Evolutionary conservation across 495 filamentous ascomycete genomes (phyloP).

Genomic region (Aspergillus saccharolyticus): DNA sequence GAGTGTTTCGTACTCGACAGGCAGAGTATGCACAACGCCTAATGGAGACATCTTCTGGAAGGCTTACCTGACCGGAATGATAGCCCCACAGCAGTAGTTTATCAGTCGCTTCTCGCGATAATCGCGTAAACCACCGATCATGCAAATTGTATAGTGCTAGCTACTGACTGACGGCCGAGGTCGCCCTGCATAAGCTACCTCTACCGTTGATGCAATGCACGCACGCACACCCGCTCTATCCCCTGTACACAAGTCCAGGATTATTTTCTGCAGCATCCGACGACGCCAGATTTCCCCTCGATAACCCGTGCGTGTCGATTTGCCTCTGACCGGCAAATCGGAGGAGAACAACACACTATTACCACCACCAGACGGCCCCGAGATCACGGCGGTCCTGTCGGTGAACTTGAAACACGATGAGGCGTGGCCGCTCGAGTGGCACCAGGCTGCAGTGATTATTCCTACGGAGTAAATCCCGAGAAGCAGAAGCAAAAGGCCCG

Average conservation of each 20-base stretch:
- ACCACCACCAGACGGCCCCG: background rate
- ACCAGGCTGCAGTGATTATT: too few species aligned
- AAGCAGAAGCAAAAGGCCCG: too few species aligned
- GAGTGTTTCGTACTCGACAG: too few species aligned
- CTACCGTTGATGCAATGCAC: slow-evolving; percentile 9
- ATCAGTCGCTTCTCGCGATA: slow-evolving; percentile 7
- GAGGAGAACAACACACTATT: slow-evolving; percentile 8
- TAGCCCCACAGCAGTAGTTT: background rate
- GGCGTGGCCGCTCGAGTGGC: too few species aligned
- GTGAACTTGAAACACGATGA: too few species aligned
- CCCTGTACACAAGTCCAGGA: background rate
- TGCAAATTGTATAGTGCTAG: too few species aligned
- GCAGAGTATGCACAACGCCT: too few species aligned
- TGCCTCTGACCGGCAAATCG: slow-evolving; percentile 3
- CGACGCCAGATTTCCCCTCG: too few species aligned
- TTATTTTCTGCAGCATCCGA: slow-evolving; percentile 6
- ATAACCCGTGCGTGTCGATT: too few species aligned
- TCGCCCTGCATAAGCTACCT: background rate
- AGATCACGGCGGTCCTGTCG: background rate
- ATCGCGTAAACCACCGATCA: too few species aligned
- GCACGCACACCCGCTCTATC: slow-evolving; percentile 5
- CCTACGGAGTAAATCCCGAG: too few species aligned
- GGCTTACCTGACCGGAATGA: background rate
- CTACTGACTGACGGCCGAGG: background rate
- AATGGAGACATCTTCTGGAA: background rate